A percentile compares a stretch with the other conserved stretches of the same genome.
Evolutionary conservation across 352 stramenopile genomes (phyloP).

Genomic region (Pythium vanterpoolii): DNA sequence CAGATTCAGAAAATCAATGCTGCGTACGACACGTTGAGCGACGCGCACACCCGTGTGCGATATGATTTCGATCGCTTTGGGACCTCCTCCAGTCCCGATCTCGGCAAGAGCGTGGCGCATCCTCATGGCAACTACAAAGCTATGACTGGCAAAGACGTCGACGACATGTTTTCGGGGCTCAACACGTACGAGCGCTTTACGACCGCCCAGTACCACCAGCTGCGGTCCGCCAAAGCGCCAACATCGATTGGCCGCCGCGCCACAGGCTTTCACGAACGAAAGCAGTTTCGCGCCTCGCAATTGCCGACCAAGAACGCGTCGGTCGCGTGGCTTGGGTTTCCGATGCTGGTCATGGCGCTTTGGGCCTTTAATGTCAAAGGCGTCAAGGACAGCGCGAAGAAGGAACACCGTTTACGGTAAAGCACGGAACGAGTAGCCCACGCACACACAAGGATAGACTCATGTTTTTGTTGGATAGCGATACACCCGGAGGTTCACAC

Average conservation of each 20-base stretch:
- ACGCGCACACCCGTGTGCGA: slow-evolving; percentile 42
- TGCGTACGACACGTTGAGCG: slow-evolving; percentile 66
- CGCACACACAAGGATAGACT: not conserved
- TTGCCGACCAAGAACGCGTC: slow-evolving; percentile 58
- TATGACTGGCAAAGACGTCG: slow-evolving; percentile 68
- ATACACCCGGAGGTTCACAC: not conserved
- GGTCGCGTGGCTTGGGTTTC: slow-evolving; percentile 62
- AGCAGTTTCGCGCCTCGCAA: slow-evolving; percentile 58
- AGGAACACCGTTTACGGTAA: slow-evolving; percentile 19
- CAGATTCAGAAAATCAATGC: slow-evolving; percentile 71
- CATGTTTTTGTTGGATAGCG: not conserved
- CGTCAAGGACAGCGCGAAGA: slow-evolving; percentile 50
- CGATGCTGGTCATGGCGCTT: slow-evolving; percentile 42
- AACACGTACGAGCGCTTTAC: slow-evolving; percentile 79
- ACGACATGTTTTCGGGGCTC: slow-evolving; percentile 68
- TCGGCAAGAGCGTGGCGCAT: slow-evolving; percentile 27
- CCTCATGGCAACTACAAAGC: slow-evolving; percentile 48
- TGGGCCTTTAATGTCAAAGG: slow-evolving; percentile 62
- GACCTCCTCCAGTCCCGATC: slow-evolving; percentile 37
- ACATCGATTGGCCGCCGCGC: slow-evolving; percentile 52
- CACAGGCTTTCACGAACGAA: slow-evolving; percentile 65
- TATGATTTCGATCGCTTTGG: slow-evolving; percentile 78
- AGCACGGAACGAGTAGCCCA: not conserved
- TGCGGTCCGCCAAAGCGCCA: slow-evolving; percentile 50
- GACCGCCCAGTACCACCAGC: slow-evolving; percentile 64